Base-by-base conservation (phyloP, 208 protist genomes). In the Wallacemonas sp. region DNA sequence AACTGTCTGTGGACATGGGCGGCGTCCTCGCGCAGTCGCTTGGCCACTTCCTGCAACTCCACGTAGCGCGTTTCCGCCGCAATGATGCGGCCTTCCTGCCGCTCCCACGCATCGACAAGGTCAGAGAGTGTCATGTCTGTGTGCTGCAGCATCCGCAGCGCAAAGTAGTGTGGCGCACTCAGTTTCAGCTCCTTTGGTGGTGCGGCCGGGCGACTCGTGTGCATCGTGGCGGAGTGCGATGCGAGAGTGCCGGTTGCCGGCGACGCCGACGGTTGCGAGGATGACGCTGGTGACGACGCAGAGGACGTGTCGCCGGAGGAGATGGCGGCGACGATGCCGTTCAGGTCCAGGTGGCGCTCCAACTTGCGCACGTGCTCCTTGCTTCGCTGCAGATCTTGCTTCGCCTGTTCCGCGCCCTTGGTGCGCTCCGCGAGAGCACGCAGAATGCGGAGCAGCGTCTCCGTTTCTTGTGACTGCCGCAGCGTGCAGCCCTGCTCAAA, bases 91-190 rank as follows among this genome's bases (percentile, higher is more conserved):
- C 36, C 43, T 60, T 88, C 84, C 62, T 95, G 86, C 16, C 48
- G 32, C 33, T 75, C 57, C 87, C 90, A 95, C 3, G 74, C 67
- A 46, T 93, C 78, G 8, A 95, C 81, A 0, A 95, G 72, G 38
- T 95, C 90, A 5, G 84, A 90, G 24, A 95, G 64, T 1, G 90
- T 89, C 27, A 95, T 49, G 23, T 93, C 84, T 54, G 77, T 76
- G 72, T 92, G 86, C 58, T 85, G 74, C 16, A 95, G 64, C 58
- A 87, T 54, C 3, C 76, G 78, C 29, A 95, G 61, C 2, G 90
- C 90, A 73, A 78, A 93, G 70, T 91, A 93, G 21, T 91, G 76
- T 23, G 90, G 90, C 8, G 87, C 74, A 12, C 70, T 68, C 6
- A 34, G 38, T 27, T 65, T 9, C 32, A 79, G 57, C 19, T 56